A percentile compares a stretch with the other conserved stretches of the same genome.
Evolutionary conservation across 2,329 filamentous ascomycete species (phyloP).

Genomic region (Dactylonectria estremocensis): DNA sequence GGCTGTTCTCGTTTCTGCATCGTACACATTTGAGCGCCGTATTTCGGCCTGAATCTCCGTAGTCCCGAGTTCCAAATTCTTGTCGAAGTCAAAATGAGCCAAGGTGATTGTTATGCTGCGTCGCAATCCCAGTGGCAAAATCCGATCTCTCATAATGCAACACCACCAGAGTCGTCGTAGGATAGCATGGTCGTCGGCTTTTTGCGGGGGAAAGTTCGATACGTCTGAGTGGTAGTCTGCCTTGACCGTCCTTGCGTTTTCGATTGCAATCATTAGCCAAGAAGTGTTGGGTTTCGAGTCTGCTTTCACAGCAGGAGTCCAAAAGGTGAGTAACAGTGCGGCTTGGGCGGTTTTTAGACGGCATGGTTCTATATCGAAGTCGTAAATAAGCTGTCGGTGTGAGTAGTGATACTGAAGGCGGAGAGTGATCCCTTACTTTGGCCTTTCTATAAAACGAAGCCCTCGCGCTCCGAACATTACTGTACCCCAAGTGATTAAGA

Average conservation of each 20-base stretch:
- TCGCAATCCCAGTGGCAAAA: constrained; percentile 7
- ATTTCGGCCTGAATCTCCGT: constrained; percentile 7
- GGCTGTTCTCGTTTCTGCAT: constrained; percentile 7
- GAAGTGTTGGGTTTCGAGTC: constrained; percentile 15
- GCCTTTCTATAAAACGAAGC: constrained; percentile 17
- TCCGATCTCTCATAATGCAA: constrained; percentile 15
- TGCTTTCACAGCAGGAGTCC: constrained; percentile 7
- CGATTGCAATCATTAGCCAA: constrained; percentile 14
- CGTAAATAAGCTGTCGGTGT: constrained; percentile 1
- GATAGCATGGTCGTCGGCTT: not conserved
- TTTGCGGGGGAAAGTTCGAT: not conserved
- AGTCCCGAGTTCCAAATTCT: not conserved
- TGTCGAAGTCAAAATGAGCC: constrained; percentile 16
- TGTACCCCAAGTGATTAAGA: not conserved
- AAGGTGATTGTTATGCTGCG: constrained; percentile 11
- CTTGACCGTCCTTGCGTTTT: constrained; percentile 4
- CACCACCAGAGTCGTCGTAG: constrained; percentile 18
- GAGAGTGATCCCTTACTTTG: not conserved
- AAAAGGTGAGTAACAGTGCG: constrained; percentile 9
- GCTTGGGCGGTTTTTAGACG: not conserved
- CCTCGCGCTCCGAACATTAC: constrained; percentile 19
- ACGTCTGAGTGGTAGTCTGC: constrained; percentile 2
- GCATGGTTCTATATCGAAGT: constrained; percentile 1
- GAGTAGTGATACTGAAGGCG: too few species aligned
- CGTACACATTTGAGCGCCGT: constrained; percentile 5